Conservation (phyloP, 1,284 basidiomycete species). For the Golubevia pallescens region DNA sequence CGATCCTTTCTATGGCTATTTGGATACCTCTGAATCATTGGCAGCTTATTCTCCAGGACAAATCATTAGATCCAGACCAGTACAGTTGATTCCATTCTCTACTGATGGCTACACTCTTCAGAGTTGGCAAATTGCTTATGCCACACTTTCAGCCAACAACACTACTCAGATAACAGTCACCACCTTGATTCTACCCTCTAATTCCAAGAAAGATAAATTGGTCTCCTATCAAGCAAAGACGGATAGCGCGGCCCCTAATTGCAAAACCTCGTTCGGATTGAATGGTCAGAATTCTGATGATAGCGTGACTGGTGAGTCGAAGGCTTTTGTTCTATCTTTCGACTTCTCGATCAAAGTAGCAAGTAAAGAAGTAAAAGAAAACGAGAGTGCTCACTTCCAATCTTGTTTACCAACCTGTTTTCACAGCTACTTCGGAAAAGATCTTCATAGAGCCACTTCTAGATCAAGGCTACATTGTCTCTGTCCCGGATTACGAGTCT, state of each 20-base stretch:
- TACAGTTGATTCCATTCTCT: slow-evolving; percentile 5
- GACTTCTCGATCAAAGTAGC: too few species aligned
- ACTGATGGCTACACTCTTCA: slow-evolving; percentile 24
- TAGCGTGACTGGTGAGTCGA: too few species aligned
- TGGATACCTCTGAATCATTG: slow-evolving; percentile 14
- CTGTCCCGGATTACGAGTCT: slow-evolving; percentile 48
- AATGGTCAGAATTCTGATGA: slow-evolving; percentile 21
- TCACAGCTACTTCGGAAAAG: slow-evolving; percentile 34
- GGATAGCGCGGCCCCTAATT: slow-evolving; percentile 26
- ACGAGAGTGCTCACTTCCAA: too few species aligned
- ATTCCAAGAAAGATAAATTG: slow-evolving; percentile 17
- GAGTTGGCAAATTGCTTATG: slow-evolving; percentile 38
- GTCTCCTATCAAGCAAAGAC: slow-evolving; percentile 25
- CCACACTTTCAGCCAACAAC: slow-evolving; percentile 29
- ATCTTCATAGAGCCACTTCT: slow-evolving; percentile 40
- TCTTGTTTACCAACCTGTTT: not conserved
- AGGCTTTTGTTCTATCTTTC: not conserved
- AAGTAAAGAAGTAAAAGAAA: too few species aligned
- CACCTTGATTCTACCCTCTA: slow-evolving; percentile 28
- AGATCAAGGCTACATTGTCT: slow-evolving; percentile 40
- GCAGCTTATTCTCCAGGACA: slow-evolving; percentile 18
- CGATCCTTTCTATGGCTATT: slow-evolving; percentile 38
- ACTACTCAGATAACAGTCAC: slow-evolving; percentile 27
- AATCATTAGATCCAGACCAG: slow-evolving; percentile 29
- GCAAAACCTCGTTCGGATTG: slow-evolving; percentile 28